These are phyloP conservation scores for Skeletonema menzelii DNA, from an alignment of 108 stramenopile genomes.

Conservation along the genomic window DNA sequence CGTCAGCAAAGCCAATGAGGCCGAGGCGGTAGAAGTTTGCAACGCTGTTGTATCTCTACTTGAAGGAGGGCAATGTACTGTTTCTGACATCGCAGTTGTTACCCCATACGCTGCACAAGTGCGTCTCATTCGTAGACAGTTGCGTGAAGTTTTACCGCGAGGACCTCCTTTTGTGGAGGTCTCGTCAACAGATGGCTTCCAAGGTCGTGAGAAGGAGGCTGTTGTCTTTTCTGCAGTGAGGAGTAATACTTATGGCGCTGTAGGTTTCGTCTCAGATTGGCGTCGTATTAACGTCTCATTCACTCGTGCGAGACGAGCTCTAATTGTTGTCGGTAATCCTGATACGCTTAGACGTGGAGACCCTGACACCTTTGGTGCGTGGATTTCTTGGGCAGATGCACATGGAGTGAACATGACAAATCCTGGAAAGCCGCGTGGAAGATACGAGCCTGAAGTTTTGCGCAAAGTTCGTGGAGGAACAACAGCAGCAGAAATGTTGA, in stretches of 20 bases:
- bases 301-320: slow-evolving; percentile 93
- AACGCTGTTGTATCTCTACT: slow-evolving; percentile 85
- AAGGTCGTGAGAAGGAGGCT: slow-evolving; percentile 99
- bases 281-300: slow-evolving; percentile 99
- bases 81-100: slow-evolving; percentile 95
- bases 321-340: slow-evolving; percentile 93
- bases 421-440: slow-evolving; percentile 83
- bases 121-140: slow-evolving; percentile 82
- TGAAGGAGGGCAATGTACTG: slow-evolving; percentile 76
- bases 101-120: slow-evolving; percentile 99
- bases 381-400: slow-evolving; percentile 90
- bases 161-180: slow-evolving; percentile 91
- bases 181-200: slow-evolving; percentile 98
- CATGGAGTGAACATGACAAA: slow-evolving; percentile 90
- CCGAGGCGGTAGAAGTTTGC: slow-evolving; percentile 91
- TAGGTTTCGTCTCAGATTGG: slow-evolving; percentile 98
- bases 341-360: slow-evolving; percentile 88
- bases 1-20: slow-evolving; percentile 91
- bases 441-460: slow-evolving; percentile 92
- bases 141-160: slow-evolving; percentile 62
- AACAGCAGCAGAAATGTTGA: slow-evolving; percentile 93
- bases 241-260: slow-evolving; percentile 89
- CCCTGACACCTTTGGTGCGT: slow-evolving; percentile 87
- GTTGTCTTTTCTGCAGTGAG: slow-evolving; percentile 97
- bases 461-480: slow-evolving; percentile 91